A percentile compares a stretch with the other conserved stretches of the same genome.
These are phyloP conservation scores for Aspergillus sparsus DNA, from an alignment of 495 filamentous ascomycete genomes.

Conservation along the genomic window DNA sequence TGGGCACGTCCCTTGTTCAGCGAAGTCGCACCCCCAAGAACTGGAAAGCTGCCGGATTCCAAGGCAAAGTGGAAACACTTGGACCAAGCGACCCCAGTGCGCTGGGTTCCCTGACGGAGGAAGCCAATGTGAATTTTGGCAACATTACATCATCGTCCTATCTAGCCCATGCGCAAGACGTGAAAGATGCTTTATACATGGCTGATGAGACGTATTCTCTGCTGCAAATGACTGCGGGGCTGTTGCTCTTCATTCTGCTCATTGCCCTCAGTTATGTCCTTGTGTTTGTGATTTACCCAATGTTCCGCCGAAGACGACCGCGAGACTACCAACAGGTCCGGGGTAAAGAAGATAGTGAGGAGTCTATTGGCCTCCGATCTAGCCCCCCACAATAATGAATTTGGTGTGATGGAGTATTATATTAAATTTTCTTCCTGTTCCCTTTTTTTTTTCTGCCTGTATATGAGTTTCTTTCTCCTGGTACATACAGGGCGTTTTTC, in stretches of 20 bases:
- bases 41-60: constrained; percentile 11
- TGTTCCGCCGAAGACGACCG: background rate
- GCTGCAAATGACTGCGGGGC: background rate
- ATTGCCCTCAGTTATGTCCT: background rate
- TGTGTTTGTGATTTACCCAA: background rate
- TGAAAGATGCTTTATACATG: background rate
- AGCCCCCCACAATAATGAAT: background rate
- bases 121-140: constrained; percentile 29
- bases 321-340: background rate
- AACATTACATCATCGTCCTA: background rate
- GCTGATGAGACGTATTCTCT: constrained; percentile 4
- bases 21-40: constrained; percentile 12
- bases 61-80: background rate
- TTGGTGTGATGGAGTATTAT: background rate
- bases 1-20: constrained; percentile 12
- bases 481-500: too few relatives aligned
- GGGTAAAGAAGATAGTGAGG: background rate
- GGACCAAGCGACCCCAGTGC: background rate
- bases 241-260: background rate
- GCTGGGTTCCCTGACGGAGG: background rate
- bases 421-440: background rate
- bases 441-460: background rate
- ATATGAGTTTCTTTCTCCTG: background rate
- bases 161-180: background rate
- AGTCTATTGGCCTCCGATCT: background rate